Evolutionary conservation across 352 stramenopile species (phyloP).

Genomic region (Phytophthora agathidicida): DNA sequence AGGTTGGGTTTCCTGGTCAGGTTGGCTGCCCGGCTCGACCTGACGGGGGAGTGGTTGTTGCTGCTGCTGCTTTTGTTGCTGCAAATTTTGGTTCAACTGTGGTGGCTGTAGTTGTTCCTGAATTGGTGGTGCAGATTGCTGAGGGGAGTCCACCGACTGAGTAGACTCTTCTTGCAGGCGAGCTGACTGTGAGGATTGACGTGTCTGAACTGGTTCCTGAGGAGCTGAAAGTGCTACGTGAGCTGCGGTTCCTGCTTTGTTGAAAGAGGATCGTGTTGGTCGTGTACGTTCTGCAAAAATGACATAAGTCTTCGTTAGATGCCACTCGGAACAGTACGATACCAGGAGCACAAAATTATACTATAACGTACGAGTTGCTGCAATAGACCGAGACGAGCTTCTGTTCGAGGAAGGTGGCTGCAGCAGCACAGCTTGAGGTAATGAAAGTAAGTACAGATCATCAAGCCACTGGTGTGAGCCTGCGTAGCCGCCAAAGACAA

Average conservation of each 20-base stretch:
- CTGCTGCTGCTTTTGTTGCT: conserved; percentile 8
- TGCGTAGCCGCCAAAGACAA: conserved; percentile 77
- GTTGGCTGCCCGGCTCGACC: conserved; percentile 13
- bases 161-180: conserved; percentile 8
- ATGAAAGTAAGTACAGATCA: conserved; percentile 63
- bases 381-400: conserved; percentile 17
- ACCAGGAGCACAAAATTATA: not conserved
- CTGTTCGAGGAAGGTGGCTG: conserved; percentile 17
- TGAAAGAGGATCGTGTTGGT: conserved; percentile 11
- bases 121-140: not conserved
- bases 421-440: conserved; percentile 24
- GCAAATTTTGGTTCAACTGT: conserved; percentile 1
- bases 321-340: not conserved
- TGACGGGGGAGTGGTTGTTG: not conserved
- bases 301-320: conserved; percentile 9
- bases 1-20: conserved; percentile 11
- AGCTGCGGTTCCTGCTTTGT: conserved; percentile 3
- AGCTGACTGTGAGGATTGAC: conserved; percentile 16
- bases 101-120: not conserved
- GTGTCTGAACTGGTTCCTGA: conserved; percentile 17
- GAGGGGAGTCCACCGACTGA: not conserved
- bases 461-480: conserved; percentile 65
- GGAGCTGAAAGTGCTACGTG: conserved; percentile 33
- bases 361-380: conserved; percentile 35
- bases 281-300: conserved; percentile 23